A percentile compares a stretch with the other conserved stretches of the same genome.
phyloP scores from a whole-genome alignment of 805 yeast genomes.

The Cyberlindnera bimundalis region DNA sequence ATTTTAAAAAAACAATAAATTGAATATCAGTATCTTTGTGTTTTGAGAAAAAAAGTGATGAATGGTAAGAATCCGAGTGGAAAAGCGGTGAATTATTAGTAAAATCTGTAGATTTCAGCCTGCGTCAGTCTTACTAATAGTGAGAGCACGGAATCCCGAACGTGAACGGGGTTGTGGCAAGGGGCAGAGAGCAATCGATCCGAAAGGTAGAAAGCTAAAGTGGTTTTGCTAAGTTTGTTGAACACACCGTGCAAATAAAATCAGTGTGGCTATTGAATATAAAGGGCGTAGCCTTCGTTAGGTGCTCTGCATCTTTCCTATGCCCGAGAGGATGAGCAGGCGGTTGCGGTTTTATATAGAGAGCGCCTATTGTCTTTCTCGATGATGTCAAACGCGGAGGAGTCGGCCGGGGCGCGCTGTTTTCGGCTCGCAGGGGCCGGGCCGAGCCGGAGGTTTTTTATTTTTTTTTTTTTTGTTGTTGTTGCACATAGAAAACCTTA shows the following conservation, averaged over 20 bases:
- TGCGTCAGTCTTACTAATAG: neutral
- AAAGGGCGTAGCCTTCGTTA: no score
- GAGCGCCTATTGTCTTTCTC: neutral
- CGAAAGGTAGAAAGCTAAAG: neutral
- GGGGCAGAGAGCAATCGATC: neutral
- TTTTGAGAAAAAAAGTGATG: no score
- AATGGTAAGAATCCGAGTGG: no score
- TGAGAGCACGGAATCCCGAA: neutral
- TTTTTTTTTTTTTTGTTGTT: no score
- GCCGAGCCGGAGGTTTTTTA: neutral
- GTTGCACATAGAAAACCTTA: no score
- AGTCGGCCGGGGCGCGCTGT: conserved; percentile 9
- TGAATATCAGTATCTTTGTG: no score
- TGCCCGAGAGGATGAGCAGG: neutral
- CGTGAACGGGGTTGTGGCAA: no score
- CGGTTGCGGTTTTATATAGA: neutral
- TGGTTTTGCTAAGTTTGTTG: no score
- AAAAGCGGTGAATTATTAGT: no score
- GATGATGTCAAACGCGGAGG: conserved; percentile 2
- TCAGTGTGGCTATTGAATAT: no score
- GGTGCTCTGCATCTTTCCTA: neutral
- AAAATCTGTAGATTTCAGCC: neutral
- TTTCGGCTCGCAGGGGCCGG: conserved; percentile 5
- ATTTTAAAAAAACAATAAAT: neutral
- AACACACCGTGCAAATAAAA: no score